Base-by-base conservation (phyloP, 2,329 filamentous ascomycete species). In the Stenocarpella maydis region DNA sequence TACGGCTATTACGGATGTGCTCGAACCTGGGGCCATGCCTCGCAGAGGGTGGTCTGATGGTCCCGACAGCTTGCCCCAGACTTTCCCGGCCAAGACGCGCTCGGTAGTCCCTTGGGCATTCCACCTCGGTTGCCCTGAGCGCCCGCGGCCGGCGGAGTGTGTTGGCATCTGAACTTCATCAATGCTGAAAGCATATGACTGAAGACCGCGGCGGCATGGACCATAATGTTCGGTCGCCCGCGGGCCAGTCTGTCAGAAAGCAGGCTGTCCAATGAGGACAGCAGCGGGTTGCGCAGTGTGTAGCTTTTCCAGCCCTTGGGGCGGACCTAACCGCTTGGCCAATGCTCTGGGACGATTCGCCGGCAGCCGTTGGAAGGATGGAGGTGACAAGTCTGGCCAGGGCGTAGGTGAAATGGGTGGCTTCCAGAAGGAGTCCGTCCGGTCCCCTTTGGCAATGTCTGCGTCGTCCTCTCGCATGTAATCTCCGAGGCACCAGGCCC, bases 311-410 rank as follows among this genome's bases (percentile, higher is more conserved):
- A 8, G 19, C 55, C 39, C 8, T 45, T 21, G 55, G n/a, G 28
- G 55, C 55, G 55, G 55, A 41, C n/a, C 31, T 34, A 61, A 61
- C 55, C 41, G 55, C 41, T 61, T 41, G 55, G 55, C 47, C 55
- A 41, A 61, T 61, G 41, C 39, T 61, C 47, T 31, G 34, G 55
- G 55, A 47, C 8, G 55, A 61, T 19, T 47, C 19, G 41, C 41
- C 55, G 41, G 55, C 55, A 61, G 55, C 55, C 26, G 41, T 15
- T 54, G 26, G 24, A 61, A 28, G 41, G 39, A 61, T 34, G 41
- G 55, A 61, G 24, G 41, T 47, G 55, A 47, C 55, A 61, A 39
- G 47, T 47, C 21, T 19, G 41, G 41, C 41, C 55, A 61, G 39
- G 31, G 26, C 41, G 19, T 26, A 47, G 55, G 19, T 31, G 24